Base-by-base conservation (phyloP, 75 land plant species). In the Sequoia sempervirens region DNA sequence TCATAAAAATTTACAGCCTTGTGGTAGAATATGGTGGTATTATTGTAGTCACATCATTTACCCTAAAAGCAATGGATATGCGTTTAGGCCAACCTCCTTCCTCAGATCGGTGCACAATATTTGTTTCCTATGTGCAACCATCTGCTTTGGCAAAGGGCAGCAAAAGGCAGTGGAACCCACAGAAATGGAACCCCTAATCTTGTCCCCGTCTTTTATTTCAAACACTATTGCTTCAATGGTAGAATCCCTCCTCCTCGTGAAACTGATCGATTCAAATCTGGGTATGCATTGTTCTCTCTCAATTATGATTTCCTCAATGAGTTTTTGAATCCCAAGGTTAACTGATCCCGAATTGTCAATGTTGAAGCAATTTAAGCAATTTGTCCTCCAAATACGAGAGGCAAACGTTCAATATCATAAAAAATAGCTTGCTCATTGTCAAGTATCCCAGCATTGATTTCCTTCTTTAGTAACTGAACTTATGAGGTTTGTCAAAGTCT, bases 201-300 rank as follows among this genome's bases (percentile, higher is more conserved):
- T 88, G 32, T 88, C 90, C 74, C 90, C 81, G 80, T 90, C 91
- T 75, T 70, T 43, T 50, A 88, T 79, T 50, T 90, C 91, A 70
- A 90, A 86, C 28, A 88, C 84, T 46, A 90, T 76, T 50, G 91
- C 91, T 70, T 90, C 91, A 58, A 90, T 84, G 66, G 89, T 89
- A 46, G 92, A 82, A 30, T 86, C 85, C 38, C 83, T 83, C 4
- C 81, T 89, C 76, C 92, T 80, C 41, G 75, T 56, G 83, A 91
- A 89, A 38, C 36, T 83, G 13, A 89, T 40, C 36, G 85, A 80
- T 23, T 87, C 89, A 87, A 87, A 87, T 54, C 89, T 87, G 86
- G n/a, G n/a, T n/a, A n/a, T n/a, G n/a, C n/a, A n/a, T n/a, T n/a
- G n/a, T n/a, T n/a, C n/a, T n/a, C n/a, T n/a, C n/a, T n/a, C n/a